Percentiles rank a stretch among this genome's conserved stretches.
Conservation (phyloP, 768 basidiomycete species). For the Phaeotremella skinneri region DNA sequence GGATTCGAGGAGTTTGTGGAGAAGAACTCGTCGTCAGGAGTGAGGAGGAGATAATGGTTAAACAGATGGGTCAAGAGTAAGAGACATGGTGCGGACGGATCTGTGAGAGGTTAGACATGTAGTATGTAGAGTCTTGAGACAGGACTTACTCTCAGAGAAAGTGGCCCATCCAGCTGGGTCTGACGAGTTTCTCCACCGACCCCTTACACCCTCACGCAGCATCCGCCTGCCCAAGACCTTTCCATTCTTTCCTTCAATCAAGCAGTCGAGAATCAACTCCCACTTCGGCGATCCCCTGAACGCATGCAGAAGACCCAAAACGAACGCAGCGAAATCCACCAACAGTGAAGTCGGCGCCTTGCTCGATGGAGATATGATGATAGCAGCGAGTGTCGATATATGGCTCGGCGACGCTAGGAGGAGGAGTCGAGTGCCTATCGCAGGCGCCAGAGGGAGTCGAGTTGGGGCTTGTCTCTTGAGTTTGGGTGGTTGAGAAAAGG, state of each 20-base stretch:
- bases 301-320: constrained; percentile 61
- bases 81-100: constrained; percentile 60
- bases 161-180: constrained; percentile 23
- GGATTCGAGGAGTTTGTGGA: constrained; percentile 58
- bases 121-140: constrained; percentile 11
- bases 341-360: constrained; percentile 48
- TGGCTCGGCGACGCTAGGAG: constrained; percentile 57
- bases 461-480: constrained; percentile 38
- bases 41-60: constrained; percentile 76
- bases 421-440: constrained; percentile 64
- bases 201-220: constrained; percentile 59
- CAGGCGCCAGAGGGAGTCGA: constrained; percentile 22
- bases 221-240: constrained; percentile 56
- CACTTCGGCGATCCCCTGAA: constrained; percentile 61
- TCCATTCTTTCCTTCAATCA: constrained; percentile 44
- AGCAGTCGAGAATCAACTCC: constrained; percentile 60
- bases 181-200: constrained; percentile 26
- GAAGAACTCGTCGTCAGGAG: constrained; percentile 98
- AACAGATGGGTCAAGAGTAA: constrained; percentile 79
- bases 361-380: constrained; percentile 53
- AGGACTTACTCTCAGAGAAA: constrained; percentile 51
- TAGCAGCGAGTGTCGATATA: constrained; percentile 28
- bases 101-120: constrained; percentile 28
- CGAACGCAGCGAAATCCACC: constrained; percentile 61
- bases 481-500: constrained; percentile 53